A percentile compares a stretch with the other conserved stretches of the same genome.
phyloP scores from a whole-genome alignment of 306 rosid genomes.

The Phaseolus lunatus region DNA sequence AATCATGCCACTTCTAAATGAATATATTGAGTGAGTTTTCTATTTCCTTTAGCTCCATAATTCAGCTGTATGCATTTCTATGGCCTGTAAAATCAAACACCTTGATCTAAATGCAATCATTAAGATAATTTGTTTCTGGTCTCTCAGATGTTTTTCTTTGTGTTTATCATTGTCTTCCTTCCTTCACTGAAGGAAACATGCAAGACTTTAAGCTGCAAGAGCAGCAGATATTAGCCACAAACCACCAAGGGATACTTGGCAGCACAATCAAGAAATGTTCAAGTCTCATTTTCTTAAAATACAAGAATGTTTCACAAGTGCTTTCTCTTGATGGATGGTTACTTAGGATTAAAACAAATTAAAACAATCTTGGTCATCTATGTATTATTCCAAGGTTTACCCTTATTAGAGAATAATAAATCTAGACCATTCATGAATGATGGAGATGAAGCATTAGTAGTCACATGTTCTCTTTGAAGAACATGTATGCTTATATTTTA shows the following conservation, averaged over 20 bases:
- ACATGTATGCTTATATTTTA: no score
- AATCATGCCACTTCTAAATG: slow-evolving; percentile 52
- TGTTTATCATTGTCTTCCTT: neutral
- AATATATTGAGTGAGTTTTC: slow-evolving; percentile 50
- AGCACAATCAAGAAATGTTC: neutral
- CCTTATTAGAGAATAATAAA: neutral
- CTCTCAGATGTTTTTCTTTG: neutral
- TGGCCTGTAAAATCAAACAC: slow-evolving; percentile 58
- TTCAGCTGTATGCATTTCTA: slow-evolving; percentile 45
- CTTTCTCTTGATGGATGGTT: no score
- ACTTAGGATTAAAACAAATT: no score
- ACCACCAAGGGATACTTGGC: neutral
- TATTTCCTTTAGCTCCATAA: slow-evolving; percentile 32
- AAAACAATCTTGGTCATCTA: no score
- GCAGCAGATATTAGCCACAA: neutral
- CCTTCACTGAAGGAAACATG: neutral
- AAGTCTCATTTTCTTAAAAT: neutral
- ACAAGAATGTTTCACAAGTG: neutral
- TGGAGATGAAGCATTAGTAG: no score
- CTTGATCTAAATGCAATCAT: slow-evolving; percentile 47
- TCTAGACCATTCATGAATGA: no score
- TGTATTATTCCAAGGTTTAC: no score
- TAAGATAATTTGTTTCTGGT: slow-evolving; percentile 31
- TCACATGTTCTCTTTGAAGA: no score
- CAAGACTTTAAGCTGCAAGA: neutral